These are phyloP conservation scores for Serendipita sp. DNA, from an alignment of 768 basidiomycete genomes.

Conservation along the genomic window DNA sequence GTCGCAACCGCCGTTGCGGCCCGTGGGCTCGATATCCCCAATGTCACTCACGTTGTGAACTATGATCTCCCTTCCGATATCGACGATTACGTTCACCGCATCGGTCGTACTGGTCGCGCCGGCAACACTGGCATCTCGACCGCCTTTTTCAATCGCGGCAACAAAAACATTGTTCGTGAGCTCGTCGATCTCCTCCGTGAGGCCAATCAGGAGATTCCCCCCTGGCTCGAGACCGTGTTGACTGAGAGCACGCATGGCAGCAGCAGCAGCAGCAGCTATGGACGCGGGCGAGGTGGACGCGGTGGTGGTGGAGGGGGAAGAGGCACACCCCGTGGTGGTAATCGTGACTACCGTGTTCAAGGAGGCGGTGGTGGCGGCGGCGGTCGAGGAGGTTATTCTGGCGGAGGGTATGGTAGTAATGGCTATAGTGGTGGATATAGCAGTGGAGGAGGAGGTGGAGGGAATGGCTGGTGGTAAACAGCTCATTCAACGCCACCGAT, in stretches of 20 bases:
- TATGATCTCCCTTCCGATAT: slow-evolving; percentile 97
- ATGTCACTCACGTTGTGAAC: slow-evolving; percentile 97
- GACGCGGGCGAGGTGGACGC: slow-evolving; percentile 38
- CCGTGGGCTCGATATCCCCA: slow-evolving; percentile 97
- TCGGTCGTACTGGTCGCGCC: slow-evolving; percentile 95
- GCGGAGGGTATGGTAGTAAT: slow-evolving; percentile 17
- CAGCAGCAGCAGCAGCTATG: slow-evolving; percentile 29
- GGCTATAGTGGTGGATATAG: slow-evolving; percentile 19
- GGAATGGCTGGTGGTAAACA: slow-evolving; percentile 34
- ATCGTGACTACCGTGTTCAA: slow-evolving; percentile 27
- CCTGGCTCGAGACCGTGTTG: slow-evolving; percentile 77
- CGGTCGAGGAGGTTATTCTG: slow-evolving; percentile 25
- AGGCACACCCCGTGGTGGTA: slow-evolving; percentile 24
- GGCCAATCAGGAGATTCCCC: slow-evolving; percentile 88
- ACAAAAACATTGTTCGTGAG: slow-evolving; percentile 83
- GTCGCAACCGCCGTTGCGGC: slow-evolving; percentile 98
- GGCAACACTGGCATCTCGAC: slow-evolving; percentile 94
- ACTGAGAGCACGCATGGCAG: slow-evolving; percentile 64
- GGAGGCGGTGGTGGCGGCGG: slow-evolving; percentile 20
- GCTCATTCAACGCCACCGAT: neutral
- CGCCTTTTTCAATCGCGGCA: slow-evolving; percentile 90
- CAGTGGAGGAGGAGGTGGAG: slow-evolving; percentile 17
- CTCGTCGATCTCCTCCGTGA: slow-evolving; percentile 87
- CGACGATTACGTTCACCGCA: slow-evolving; percentile 97
- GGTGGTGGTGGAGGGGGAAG: slow-evolving; percentile 35